Conservation (phyloP, 192 early-diverging fungal genomes). For the Coemansia sp. region DNA sequence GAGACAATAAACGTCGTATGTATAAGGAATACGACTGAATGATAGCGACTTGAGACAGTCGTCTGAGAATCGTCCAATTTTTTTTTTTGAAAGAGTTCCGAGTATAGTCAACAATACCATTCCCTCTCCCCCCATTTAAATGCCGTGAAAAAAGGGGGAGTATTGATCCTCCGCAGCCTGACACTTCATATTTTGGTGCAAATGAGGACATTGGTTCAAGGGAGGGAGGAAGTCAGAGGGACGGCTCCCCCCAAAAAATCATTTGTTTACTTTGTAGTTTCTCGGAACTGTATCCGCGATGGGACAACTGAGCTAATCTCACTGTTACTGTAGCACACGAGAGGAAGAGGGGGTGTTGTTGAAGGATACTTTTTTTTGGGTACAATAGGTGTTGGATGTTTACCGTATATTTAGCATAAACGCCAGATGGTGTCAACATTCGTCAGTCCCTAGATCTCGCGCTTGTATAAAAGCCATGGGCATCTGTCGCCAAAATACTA, state of each 20-base stretch:
- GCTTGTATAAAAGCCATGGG: not conserved
- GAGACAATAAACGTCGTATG: conserved; percentile 26
- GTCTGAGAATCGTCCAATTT: conserved; percentile 8
- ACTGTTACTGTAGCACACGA: not conserved
- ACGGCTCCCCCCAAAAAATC: not conserved
- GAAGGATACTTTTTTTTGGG: not conserved
- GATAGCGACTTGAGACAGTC: not conserved
- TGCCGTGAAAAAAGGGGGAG: not conserved
- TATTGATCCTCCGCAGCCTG: conserved; percentile 1
- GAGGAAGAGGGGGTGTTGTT: not conserved
- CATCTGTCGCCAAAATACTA: not conserved
- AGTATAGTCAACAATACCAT: not conserved
- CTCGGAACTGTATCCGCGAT: not conserved
- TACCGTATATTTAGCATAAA: not conserved
- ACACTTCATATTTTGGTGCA: not conserved
- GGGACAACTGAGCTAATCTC: not conserved
- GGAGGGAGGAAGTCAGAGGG: not conserved
- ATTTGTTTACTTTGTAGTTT: not conserved
- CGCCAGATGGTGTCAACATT: conserved; percentile 10
- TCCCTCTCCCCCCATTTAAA: not conserved
- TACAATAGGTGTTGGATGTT: not conserved
- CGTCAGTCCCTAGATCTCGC: not conserved
- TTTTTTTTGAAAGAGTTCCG: not conserved
- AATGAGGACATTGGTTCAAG: not conserved
- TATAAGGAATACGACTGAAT: conserved; percentile 22